Evolutionary conservation across 495 filamentous ascomycete species (phyloP).

Genomic region (Elasticomyces elasticus): DNA sequence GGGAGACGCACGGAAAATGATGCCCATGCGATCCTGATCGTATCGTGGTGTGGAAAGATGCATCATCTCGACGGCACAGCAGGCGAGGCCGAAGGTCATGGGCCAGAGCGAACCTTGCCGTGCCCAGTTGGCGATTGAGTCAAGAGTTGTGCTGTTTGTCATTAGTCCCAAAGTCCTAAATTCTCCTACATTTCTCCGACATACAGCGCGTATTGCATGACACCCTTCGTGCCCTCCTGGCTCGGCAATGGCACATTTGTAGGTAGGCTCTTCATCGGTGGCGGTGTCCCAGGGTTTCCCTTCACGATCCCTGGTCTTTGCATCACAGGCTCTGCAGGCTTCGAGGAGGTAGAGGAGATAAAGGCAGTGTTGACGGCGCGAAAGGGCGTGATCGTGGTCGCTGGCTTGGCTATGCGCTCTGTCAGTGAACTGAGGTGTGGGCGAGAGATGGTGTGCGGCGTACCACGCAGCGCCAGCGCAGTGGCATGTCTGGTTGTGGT

Average conservation of each 20-base stretch:
- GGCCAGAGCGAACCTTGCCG: slow-evolving; percentile 91
- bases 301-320: slow-evolving; percentile 30
- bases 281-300: slow-evolving; percentile 26
- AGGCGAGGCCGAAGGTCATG: slow-evolving; percentile 95
- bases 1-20: slow-evolving; percentile 93
- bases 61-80: slow-evolving; percentile 98
- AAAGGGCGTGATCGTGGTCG: slow-evolving; percentile 48
- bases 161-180: slow-evolving; percentile 7
- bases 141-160: slow-evolving; percentile 65
- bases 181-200: slow-evolving; percentile 1
- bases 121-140: slow-evolving; percentile 89
- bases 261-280: slow-evolving; percentile 43
- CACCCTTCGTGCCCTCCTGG: slow-evolving; percentile 89
- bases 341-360: slow-evolving; percentile 53
- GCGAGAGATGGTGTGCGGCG: slow-evolving; percentile 16
- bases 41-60: slow-evolving; percentile 91
- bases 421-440: slow-evolving; percentile 29
- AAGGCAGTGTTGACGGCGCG: slow-evolving; percentile 42
- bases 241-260: slow-evolving; percentile 78
- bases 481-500: slow-evolving; percentile 54
- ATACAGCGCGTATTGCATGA: slow-evolving; percentile 93
- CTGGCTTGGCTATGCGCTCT: slow-evolving; percentile 47
- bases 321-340: slow-evolving; percentile 40
- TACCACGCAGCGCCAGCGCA: slow-evolving; percentile 63
- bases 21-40: slow-evolving; percentile 90